Base-by-base conservation (phyloP, 352 stramenopile species). In the Pythium dissimile region DNA sequence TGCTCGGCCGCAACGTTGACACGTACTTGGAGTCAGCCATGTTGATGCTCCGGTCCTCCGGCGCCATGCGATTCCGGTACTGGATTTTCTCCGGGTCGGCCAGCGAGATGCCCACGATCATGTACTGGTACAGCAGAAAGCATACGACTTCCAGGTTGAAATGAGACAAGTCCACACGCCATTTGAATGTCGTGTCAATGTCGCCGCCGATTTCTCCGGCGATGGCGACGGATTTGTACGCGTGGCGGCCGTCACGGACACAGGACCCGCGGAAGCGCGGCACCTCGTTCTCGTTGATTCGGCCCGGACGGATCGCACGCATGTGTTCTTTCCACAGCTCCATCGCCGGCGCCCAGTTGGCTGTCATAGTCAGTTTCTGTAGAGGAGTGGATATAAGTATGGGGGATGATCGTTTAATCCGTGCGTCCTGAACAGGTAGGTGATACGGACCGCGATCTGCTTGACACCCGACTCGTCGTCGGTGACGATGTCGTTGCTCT, bases 141-240 rank as follows among this genome's bases (percentile, higher is more conserved):
- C 77, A 78, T 7, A 93, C 83, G 54, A 91, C 72, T 43, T 93
- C 83, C 7, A 91, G 47, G 42, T 88, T 68, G 55, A 88, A 93
- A 18, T 74, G 64, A 0, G 66, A 76, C 35, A 93, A 64, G 21
- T 85, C 69, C 20, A 93, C 83, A 8, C 59, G 54, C 80, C 80
- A 93, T 5, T 72, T 62, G 15, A 86, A 81, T 51, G 80, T 77
- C 27, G 84, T 72, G 27, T 84, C 45, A 35, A 89, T 69, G 11
- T 58, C 66, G 10, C 71, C 79, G 32, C 80, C 80, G 10, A 93
- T 71, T 55, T 85, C 75, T 15, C 69, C 80, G 0, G 83, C 79
- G 18, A 93, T 64, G 27, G 65, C 67, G 24, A 86, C 72, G 13
- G 80, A 93, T 23, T 84, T 86, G 62, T 84, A 93, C 20, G 67